These are phyloP conservation scores for Leccinum pellstonianum DNA, from an alignment of 768 basidiomycete species.

Conservation along the genomic window DNA sequence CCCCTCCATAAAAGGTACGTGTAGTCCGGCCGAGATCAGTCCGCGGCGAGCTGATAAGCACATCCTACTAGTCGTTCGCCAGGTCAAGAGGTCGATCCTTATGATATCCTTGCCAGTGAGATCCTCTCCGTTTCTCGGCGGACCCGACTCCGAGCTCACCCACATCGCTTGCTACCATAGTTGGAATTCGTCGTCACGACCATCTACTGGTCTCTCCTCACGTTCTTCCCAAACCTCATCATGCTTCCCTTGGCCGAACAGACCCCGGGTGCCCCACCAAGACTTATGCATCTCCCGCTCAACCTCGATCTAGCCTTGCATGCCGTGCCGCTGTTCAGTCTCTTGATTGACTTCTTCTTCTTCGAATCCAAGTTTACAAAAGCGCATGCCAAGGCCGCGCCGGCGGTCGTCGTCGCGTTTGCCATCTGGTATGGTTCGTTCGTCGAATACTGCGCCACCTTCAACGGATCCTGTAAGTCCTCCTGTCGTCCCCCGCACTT, in stretches of 20 bases:
- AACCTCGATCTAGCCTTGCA: conserved; percentile 65
- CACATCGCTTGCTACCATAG: conserved; percentile 23
- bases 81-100: conserved; percentile 56
- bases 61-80: conserved; percentile 22
- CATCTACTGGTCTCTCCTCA: conserved; percentile 70
- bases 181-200: conserved; percentile 46
- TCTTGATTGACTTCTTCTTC: conserved; percentile 66
- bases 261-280: conserved; percentile 1
- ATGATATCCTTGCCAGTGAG: conserved; percentile 65
- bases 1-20: conserved; percentile 37
- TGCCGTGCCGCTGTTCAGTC: conserved; percentile 53
- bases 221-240: conserved; percentile 58
- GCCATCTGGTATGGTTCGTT: conserved; percentile 56
- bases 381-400: conserved; percentile 13
- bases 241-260: conserved; percentile 27
- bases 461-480: conserved; percentile 61
- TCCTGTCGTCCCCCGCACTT: neutral
- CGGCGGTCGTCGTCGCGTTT: conserved; percentile 20
- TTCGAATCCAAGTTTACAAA: conserved; percentile 57
- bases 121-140: neutral
- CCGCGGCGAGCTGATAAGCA: neutral
- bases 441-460: conserved; percentile 64
- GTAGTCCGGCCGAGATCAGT: neutral
- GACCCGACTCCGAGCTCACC: neutral
- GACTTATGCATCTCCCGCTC: conserved; percentile 45